Evolutionary conservation across 768 basidiomycete species (phyloP), one percentile per base, ranked within the genome.

Genomic region (Leucosporidium creatinivorum): DNA sequence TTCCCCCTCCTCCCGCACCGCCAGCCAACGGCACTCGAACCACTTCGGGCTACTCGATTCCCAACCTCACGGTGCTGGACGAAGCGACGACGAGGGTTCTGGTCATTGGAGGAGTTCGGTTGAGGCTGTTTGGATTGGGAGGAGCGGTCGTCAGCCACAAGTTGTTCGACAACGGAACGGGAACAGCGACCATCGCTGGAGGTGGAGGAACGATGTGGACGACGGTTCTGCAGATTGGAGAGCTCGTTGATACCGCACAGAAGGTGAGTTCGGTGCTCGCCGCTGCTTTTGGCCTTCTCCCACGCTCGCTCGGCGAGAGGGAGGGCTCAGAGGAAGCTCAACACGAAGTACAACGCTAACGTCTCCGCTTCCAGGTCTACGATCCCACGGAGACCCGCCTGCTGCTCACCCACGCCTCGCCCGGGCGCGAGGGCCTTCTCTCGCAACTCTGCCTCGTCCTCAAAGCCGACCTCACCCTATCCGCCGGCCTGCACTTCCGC

Each of bases 121-220:
- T 99, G 66, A 85, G 96, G 49, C 83, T 99, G 51, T 85, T 99
- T n/a, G 96, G 94, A 50, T 83, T 99, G 31, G 96, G 96, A 13
- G 96, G 96, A 62, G 93, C 93, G 4, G 84, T 97, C 51, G 92
- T 96, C 9, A 85, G 87, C 51, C 93, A 97, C 82, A 97, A 97
- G 78, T 84, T 92, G 82, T 92, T 93, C 74, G 89, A 91, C 79
- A 92, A 92, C 70, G 90, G 94, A 0, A 91, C 94, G 58, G 94
- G 93, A 4, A 86, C 81, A 55, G 93, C 91, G 17, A 97, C 94
- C n/a, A 96, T 99, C 70, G 94, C 96, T 0, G 96, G 96, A 47
- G 96, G 93, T 2, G 89, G 91, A 75, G 96, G 96, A 36, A 98
- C 93, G 25, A 94, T 98, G 87, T 99, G 96, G 96, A 90, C 91